Evolutionary conservation across 2,329 filamentous ascomycete species (phyloP).

Genomic region (Tympanopsis confertula): DNA sequence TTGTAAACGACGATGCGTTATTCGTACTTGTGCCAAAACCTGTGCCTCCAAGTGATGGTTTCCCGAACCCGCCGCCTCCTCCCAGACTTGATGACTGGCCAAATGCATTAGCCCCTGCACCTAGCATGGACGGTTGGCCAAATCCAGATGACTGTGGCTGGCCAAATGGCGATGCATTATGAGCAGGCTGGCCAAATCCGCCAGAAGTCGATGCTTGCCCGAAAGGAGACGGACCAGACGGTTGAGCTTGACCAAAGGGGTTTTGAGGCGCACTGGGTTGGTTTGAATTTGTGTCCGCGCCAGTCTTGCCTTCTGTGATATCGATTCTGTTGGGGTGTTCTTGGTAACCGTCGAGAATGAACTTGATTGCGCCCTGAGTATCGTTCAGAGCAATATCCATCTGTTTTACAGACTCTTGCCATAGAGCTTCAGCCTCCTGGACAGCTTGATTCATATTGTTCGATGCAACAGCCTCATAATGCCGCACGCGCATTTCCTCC

Average conservation of each 20-base stretch:
- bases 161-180: background rate
- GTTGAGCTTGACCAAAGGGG: too few species aligned
- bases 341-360: background rate
- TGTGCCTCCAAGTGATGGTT: too few species aligned
- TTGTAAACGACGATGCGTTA: too few species aligned
- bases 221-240: background rate
- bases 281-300: too few species aligned
- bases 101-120: background rate
- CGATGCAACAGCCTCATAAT: background rate
- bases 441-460: background rate
- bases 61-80: background rate
- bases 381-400: background rate
- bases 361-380: background rate
- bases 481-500: background rate
- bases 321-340: conserved; percentile 1
- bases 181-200: background rate
- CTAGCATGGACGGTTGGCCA: background rate
- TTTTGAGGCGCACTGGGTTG: too few species aligned
- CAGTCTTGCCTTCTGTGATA: conserved; percentile 1
- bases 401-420: background rate
- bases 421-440: background rate
- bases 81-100: background rate
- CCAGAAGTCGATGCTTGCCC: background rate
- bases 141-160: background rate
- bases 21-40: too few species aligned